Evolutionary conservation across 768 basidiomycete genomes (phyloP).

Genomic region (Serendipita sp.): DNA sequence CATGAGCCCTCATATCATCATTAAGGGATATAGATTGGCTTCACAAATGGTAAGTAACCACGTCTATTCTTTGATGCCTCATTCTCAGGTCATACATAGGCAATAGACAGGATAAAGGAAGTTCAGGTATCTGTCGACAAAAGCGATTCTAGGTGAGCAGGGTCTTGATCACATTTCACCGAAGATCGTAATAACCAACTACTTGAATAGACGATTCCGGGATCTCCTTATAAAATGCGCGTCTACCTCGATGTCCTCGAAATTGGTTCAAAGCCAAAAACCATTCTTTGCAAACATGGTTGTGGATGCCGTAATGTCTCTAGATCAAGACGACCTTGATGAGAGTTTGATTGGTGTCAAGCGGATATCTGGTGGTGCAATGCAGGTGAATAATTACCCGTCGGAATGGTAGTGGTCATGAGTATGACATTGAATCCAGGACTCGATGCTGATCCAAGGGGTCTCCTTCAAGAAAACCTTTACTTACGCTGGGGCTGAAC

Average conservation of each 20-base stretch:
- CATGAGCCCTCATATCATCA: conserved; percentile 92
- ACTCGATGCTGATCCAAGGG: conserved; percentile 73
- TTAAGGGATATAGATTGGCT: conserved; percentile 87
- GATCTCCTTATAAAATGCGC: conserved; percentile 92
- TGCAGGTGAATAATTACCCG: conserved; percentile 34
- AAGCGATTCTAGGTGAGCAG: conserved; percentile 65
- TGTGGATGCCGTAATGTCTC: conserved; percentile 83
- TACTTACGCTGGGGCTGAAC: conserved; percentile 96
- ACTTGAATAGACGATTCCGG: conserved; percentile 56
- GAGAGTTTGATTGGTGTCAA: conserved; percentile 94
- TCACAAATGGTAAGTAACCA: conserved; percentile 50
- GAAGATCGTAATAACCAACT: not conserved
- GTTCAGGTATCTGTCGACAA: conserved; percentile 84
- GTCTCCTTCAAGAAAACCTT: conserved; percentile 99
- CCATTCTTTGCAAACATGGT: conserved; percentile 99
- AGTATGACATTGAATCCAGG: conserved; percentile 18
- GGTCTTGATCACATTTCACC: not conserved
- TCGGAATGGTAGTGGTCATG: not conserved
- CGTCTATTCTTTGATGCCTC: not conserved
- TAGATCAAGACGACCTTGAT: conserved; percentile 87
- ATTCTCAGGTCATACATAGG: conserved; percentile 28
- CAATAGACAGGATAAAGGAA: conserved; percentile 69
- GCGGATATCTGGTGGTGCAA: conserved; percentile 92
- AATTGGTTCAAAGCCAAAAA: conserved; percentile 95
- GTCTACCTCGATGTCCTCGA: conserved; percentile 99